Base-by-base conservation (phyloP, 2,329 filamentous ascomycete species). In the Alternaria novae-zelandiae region DNA sequence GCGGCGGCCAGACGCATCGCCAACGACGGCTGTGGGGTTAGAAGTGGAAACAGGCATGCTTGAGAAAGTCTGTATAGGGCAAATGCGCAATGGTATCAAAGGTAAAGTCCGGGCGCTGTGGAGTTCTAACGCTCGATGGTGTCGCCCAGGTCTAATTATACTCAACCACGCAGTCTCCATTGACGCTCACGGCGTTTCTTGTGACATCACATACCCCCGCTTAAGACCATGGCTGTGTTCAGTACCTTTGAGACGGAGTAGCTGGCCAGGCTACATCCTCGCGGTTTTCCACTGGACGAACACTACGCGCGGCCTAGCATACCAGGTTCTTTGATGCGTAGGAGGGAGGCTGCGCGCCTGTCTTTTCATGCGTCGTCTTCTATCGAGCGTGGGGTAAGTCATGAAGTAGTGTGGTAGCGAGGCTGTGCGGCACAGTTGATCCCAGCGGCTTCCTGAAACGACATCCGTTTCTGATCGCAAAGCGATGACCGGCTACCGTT, bases 361-460 rank as follows among this genome's bases (percentile, higher is more conserved):
- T 32, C 1, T 5, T 23, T 20, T 25, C 30, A 57, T 57, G 55
- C 45, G 13, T 23, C 28, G 7, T 9, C 36, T 41, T 41, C 36
- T 41, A n/a, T 41, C 36, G 36, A 43, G 55, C 30, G 21, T 50
- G 20, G 28, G 28, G 54, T 30, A 49, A 49, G 21, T 15, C 15
- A 1, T 10, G 11, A 15, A 9, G 45, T 23, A 21, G 20, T 30
- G 21, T 50, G 45, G 44, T 11, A 41, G 55, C 20, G 55, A 43
- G 55, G 23, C 45, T 50, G 55, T 57, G 54, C 55, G 55, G 55
- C 55, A 46, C 49, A 11, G 30, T 57, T 12, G 9, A 11, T 41
- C 36, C 36, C 36, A 41, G 36, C 36, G 36, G 36, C 36, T 41
- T 41, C n/a, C n/a, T 41, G 36, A n/a, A 17, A 41, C 36, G 9